Conservation (phyloP, 108 stramenopile genomes). For the Hondaea fermentalgiana region DNA sequence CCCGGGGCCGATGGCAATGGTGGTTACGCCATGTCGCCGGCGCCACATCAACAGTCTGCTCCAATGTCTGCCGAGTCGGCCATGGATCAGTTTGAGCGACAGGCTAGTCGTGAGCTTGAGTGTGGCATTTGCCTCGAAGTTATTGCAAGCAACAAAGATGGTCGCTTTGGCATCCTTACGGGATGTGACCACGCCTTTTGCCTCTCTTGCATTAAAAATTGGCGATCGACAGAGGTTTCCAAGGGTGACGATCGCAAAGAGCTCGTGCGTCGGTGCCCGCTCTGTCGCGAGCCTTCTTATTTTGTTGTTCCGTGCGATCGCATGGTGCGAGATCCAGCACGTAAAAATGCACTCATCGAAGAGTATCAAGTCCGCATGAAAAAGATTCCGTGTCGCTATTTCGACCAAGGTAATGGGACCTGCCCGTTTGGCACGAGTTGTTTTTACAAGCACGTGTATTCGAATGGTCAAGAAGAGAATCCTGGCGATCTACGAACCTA, state of each 20-base stretch:
- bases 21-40: too few relatives aligned
- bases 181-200: constrained; percentile 24
- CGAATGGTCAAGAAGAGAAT: neutral
- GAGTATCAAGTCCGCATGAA: neutral
- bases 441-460: neutral
- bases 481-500: neutral
- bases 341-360: neutral
- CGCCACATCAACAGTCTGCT: too few relatives aligned
- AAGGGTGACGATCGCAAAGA: neutral
- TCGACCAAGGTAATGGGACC: neutral
- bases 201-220: constrained; percentile 13
- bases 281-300: constrained; percentile 2
- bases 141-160: neutral
- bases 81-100: neutral
- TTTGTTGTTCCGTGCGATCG: constrained; percentile 8
- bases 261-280: constrained; percentile 9
- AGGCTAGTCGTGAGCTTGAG: neutral
- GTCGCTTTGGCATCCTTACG: constrained; percentile 16
- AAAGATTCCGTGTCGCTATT: neutral
- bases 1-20: neutral
- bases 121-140: neutral
- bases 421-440: constrained; percentile 3
- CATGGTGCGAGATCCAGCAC: neutral
- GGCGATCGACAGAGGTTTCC: neutral
- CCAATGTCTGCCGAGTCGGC: neutral